phyloP scores from a whole-genome alignment of 2,329 filamentous ascomycete genomes.

The Penicillium hordei region DNA sequence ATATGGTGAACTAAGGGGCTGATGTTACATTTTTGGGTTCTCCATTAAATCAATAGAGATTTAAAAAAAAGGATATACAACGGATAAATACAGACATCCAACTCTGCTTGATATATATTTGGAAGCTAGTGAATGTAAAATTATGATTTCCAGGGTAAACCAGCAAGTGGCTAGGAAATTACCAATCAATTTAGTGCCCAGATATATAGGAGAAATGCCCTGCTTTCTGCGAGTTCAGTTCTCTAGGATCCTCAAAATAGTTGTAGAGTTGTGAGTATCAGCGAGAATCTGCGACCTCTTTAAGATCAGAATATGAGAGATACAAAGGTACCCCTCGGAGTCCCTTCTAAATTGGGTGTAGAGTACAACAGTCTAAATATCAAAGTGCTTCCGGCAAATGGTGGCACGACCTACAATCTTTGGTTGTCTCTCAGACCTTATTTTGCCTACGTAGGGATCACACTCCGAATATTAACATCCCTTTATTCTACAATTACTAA shows the following conservation, averaged over 20 bases:
- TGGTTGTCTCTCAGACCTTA: too few species aligned
- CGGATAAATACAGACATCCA: too few species aligned
- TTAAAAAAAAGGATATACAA: too few species aligned
- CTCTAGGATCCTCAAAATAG: neutral
- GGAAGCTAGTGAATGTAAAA: neutral
- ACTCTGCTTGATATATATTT: neutral
- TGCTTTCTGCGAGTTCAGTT: neutral
- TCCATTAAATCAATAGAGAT: too few species aligned
- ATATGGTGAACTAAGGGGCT: accelerated
- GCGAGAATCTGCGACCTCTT: neutral
- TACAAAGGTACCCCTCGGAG: neutral
- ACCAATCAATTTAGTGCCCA: neutral
- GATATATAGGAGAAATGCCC: neutral
- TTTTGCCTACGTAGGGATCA: too few species aligned
- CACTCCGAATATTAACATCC: too few species aligned
- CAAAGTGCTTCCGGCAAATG: neutral
- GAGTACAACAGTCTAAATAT: too few species aligned
- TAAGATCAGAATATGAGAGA: neutral
- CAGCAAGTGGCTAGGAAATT: neutral
- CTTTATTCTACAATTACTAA: too few species aligned
- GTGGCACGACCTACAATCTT: neutral
- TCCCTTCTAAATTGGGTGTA: neutral
- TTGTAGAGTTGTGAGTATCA: neutral
- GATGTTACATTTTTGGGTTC: accelerated
- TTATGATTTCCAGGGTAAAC: neutral